Percentiles rank a stretch among this genome's conserved stretches.
phyloP scores from a whole-genome alignment of 2,329 filamentous ascomycete genomes.

The Penicillium sp. region DNA sequence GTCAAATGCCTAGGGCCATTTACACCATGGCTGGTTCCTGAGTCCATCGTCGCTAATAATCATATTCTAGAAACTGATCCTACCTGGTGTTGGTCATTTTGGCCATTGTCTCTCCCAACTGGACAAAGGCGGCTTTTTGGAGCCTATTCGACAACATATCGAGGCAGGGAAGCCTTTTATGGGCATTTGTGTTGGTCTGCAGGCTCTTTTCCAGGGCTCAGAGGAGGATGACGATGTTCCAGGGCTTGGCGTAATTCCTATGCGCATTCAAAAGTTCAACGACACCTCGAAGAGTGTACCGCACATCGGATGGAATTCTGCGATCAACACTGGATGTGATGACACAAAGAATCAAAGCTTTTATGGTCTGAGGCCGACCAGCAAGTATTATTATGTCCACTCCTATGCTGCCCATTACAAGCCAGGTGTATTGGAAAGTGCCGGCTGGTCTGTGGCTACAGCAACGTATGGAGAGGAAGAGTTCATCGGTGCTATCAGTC shows the following conservation, averaged over 20 bases:
- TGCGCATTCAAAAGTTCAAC: conserved; percentile 71
- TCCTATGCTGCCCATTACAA: conserved; percentile 82
- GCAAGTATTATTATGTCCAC: conserved; percentile 99
- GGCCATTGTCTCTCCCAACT: conserved; percentile 91
- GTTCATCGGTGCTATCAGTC: conserved; percentile 87
- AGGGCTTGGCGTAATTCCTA: conserved; percentile 74
- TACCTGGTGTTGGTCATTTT: conserved; percentile 96
- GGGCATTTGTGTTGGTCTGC: conserved; percentile 93
- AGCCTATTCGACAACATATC: conserved; percentile 80
- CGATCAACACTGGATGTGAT: conserved; percentile 54
- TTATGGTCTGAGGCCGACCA: conserved; percentile 74
- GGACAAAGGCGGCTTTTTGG: conserved; percentile 74
- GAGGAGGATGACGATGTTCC: conserved; percentile 70
- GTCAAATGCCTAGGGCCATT: conserved; percentile 21
- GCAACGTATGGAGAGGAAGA: conserved; percentile 83
- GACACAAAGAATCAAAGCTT: conserved; percentile 55
- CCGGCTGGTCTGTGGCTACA: conserved; percentile 91
- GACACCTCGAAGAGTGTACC: conserved; percentile 83
- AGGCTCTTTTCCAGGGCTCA: conserved; percentile 85
- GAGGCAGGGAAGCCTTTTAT: conserved; percentile 93
- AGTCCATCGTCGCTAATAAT: background rate
- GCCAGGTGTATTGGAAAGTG: conserved; percentile 68
- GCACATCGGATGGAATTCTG: conserved; percentile 98
- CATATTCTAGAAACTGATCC: conserved; percentile 74
- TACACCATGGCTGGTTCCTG: background rate